Evolutionary conservation across 2,329 filamentous ascomycete genomes (phyloP).

Genomic region (Tolypocladium nubicola): DNA sequence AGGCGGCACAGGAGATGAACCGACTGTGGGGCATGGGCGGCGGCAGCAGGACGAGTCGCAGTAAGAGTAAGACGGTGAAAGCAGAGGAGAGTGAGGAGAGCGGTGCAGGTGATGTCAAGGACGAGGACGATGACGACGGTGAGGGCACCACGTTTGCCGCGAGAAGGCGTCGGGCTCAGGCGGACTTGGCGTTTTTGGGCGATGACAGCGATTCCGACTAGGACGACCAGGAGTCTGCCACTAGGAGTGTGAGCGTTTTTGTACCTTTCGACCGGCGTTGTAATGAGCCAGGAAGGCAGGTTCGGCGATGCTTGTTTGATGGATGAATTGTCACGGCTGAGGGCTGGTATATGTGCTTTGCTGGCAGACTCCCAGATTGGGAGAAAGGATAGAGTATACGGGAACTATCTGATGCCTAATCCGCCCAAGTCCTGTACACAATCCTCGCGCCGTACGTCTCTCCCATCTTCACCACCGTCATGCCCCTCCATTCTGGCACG

Average conservation of each 20-base stretch:
- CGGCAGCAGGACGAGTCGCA: slow-evolving; percentile 29
- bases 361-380: not conserved
- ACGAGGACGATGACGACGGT: slow-evolving; percentile 18
- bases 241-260: not conserved
- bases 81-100: slow-evolving; percentile 20
- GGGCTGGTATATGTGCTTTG: not conserved
- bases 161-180: slow-evolving; percentile 35
- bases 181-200: slow-evolving; percentile 55
- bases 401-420: slow-evolving; percentile 23
- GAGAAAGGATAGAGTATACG: not conserved
- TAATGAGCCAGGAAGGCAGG: not conserved
- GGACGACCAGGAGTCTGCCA: not conserved
- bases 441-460: slow-evolving; percentile 71
- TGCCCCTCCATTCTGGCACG: slow-evolving; percentile 65
- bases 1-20: slow-evolving; percentile 74
- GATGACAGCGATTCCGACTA: slow-evolving; percentile 57
- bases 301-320: not conserved
- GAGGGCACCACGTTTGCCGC: slow-evolving; percentile 26
- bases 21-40: slow-evolving; percentile 58
- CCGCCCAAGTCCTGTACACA: slow-evolving; percentile 79
- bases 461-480: slow-evolving; percentile 75
- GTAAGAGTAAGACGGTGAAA: slow-evolving; percentile 20
- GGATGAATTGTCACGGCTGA: not conserved
- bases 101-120: slow-evolving; percentile 12
- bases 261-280: not conserved